These are phyloP conservation scores for Lunularia cruciata DNA, from an alignment of 225 moss, liverwort and hornwort species.

Conservation along the genomic window DNA sequence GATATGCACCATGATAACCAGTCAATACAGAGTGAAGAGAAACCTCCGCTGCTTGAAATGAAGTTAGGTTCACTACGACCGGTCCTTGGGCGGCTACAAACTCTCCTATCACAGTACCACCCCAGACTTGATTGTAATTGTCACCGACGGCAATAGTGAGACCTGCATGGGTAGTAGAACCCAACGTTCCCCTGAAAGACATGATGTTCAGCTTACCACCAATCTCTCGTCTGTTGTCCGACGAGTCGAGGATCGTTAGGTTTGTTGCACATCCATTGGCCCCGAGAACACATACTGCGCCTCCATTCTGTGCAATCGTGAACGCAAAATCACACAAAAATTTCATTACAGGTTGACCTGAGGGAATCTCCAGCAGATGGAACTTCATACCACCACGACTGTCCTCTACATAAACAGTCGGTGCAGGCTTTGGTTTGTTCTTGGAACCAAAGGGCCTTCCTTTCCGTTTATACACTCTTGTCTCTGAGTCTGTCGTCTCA, in stretches of 20 bases:
- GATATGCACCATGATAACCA: too few relatives aligned
- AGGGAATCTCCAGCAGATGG: constrained; percentile 12
- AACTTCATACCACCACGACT: constrained; percentile 11
- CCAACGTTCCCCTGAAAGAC: neutral
- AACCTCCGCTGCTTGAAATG: too few relatives aligned
- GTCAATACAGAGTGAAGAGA: too few relatives aligned
- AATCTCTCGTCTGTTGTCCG: neutral
- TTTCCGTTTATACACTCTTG: too few relatives aligned
- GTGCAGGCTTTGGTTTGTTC: constrained; percentile 15
- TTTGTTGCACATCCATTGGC: constrained; percentile 1
- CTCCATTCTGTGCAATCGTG: neutral
- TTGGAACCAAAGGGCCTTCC: constrained; percentile 14
- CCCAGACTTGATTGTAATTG: constrained; percentile 5
- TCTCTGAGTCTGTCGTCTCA: too few relatives aligned
- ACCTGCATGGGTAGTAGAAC: neutral
- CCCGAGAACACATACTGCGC: neutral
- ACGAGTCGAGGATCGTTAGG: neutral
- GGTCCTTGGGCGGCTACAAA: constrained; percentile 14
- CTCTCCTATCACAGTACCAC: constrained; percentile 9
- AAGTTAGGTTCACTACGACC: constrained; percentile 4
- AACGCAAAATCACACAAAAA: neutral
- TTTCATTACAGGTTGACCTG: constrained; percentile 3
- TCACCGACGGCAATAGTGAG: constrained; percentile 9
- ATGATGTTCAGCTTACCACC: neutral
- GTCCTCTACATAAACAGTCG: neutral